Conservation (phyloP, 2,329 filamentous ascomycete genomes). For the Didymella sp. region DNA sequence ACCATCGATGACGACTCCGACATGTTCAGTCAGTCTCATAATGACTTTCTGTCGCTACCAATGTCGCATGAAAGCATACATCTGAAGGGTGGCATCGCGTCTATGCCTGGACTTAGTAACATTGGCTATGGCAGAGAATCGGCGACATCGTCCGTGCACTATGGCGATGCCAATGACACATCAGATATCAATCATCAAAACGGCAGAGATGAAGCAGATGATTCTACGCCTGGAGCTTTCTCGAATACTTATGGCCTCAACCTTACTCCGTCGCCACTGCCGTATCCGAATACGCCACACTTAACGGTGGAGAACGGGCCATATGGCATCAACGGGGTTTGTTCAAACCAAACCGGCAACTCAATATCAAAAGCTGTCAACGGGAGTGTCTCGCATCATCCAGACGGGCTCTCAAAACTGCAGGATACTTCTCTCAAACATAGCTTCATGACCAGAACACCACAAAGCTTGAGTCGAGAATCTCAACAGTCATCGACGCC, state of each 20-base stretch:
- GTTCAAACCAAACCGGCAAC: constrained; percentile 22
- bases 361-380: constrained; percentile 20
- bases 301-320: constrained; percentile 26
- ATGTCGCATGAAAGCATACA: constrained; percentile 44
- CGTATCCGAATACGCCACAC: constrained; percentile 37
- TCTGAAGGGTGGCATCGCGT: constrained; percentile 42
- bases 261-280: constrained; percentile 40
- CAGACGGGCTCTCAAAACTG: constrained; percentile 18
- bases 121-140: constrained; percentile 50
- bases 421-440: constrained; percentile 22
- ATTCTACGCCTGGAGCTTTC: constrained; percentile 40
- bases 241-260: constrained; percentile 37
- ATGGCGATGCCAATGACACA: constrained; percentile 46
- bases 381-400: constrained; percentile 14
- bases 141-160: constrained; percentile 50
- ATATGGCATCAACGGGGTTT: constrained; percentile 15
- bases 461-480: constrained; percentile 30
- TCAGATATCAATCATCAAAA: constrained; percentile 45
- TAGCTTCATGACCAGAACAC: constrained; percentile 32
- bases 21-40: constrained; percentile 43
- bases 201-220: constrained; percentile 42
- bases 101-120: constrained; percentile 46
- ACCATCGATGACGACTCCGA: constrained; percentile 46
- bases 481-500: constrained; percentile 44
- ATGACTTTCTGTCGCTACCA: constrained; percentile 43